Conservation (phyloP, 2,329 filamentous ascomycete genomes). For the Arthroderma uncinatum region DNA sequence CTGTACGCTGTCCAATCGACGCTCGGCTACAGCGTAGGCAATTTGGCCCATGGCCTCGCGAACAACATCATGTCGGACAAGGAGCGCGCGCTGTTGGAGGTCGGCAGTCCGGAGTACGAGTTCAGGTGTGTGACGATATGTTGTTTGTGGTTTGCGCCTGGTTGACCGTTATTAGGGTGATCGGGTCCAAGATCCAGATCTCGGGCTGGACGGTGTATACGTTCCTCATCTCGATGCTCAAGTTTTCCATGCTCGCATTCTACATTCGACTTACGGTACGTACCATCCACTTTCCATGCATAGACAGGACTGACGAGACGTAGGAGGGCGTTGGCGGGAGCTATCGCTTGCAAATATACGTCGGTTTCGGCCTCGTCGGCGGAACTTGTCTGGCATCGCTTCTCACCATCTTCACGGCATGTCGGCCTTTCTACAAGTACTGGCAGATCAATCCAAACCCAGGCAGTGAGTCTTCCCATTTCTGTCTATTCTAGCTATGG, state of each 20-base stretch:
- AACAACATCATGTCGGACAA: slow-evolving; percentile 42
- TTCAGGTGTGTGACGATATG: slow-evolving; percentile 19
- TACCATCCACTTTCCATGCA: too few species aligned
- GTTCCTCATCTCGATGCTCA: slow-evolving; percentile 40
- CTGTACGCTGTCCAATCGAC: slow-evolving; percentile 39
- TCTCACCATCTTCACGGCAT: slow-evolving; percentile 42
- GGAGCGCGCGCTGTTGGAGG: slow-evolving; percentile 35
- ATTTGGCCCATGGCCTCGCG: slow-evolving; percentile 38
- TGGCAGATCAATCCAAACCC: slow-evolving; percentile 51
- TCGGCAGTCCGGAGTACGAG: slow-evolving; percentile 34
- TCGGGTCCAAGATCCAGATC: slow-evolving; percentile 43
- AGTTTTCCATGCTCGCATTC: slow-evolving; percentile 44
- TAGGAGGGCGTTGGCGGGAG: slow-evolving; percentile 20
- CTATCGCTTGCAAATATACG: slow-evolving; percentile 32
- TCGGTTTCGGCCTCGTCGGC: slow-evolving; percentile 40
- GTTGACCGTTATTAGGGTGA: slow-evolving; percentile 24
- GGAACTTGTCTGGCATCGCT: slow-evolving; percentile 41
- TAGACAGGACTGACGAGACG: not conserved
- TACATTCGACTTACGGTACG: slow-evolving; percentile 40
- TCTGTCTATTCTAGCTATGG: slow-evolving; percentile 7
- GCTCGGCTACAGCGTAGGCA: slow-evolving; percentile 38
- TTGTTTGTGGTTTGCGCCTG: not conserved
- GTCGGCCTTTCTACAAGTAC: slow-evolving; percentile 42
- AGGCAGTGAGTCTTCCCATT: slow-evolving; percentile 37
- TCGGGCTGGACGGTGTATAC: slow-evolving; percentile 44